Conservation (phyloP, 169 alveolate species). For the Eimeria mitis region DNA sequence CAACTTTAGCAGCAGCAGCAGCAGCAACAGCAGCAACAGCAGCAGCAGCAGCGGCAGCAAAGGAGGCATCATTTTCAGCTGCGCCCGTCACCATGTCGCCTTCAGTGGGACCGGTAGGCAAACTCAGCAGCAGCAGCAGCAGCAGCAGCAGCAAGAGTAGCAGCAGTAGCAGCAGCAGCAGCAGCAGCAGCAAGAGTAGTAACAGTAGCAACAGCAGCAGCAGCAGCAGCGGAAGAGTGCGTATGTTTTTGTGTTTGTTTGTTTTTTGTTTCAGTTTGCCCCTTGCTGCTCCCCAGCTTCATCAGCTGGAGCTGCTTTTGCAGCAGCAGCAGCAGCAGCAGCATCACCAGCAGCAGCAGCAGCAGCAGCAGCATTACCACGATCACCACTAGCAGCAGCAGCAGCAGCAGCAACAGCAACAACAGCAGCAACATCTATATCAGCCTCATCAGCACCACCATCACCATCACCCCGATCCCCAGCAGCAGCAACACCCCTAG, state of each 20-base stretch:
- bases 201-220: too few species aligned
- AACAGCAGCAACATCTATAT: not conserved
- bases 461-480: not conserved
- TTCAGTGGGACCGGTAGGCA: not conserved
- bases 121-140: slow-evolving; percentile 18
- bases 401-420: not conserved
- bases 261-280: too few species aligned
- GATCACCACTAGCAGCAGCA: not conserved
- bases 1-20: not conserved
- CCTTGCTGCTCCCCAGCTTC: too few species aligned
- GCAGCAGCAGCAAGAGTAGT: too few species aligned
- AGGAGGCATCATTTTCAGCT: too few species aligned
- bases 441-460: too few species aligned
- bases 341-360: not conserved
- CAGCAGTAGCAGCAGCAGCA: not conserved
- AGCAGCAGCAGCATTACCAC: not conserved
- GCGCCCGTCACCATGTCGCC: too few species aligned
- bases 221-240: too few species aligned
- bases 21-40: not conserved
- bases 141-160: slow-evolving; percentile 32
- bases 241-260: too few species aligned
- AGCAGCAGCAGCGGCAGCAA: not conserved
- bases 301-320: not conserved
- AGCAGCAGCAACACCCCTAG: not conserved
- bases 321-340: not conserved